Conservation (phyloP, 768 basidiomycete species). For the Tricholomella constricta region DNA sequence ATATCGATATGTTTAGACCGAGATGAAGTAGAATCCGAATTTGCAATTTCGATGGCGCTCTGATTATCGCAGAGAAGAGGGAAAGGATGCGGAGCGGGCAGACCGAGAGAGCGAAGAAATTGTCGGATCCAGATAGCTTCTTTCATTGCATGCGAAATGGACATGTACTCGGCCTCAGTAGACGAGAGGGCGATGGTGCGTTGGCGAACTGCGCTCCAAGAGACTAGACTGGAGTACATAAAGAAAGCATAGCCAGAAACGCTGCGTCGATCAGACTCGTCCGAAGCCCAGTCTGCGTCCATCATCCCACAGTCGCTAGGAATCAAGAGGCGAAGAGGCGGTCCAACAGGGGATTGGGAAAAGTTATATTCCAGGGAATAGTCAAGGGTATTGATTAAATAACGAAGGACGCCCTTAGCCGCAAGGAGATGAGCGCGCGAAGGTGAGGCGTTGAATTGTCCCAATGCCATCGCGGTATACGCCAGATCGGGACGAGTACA, state of each 20-base stretch:
- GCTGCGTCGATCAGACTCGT: neutral
- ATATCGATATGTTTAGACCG: too few relatives aligned
- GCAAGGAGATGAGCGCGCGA: conserved; percentile 28
- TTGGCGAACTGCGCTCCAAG: neutral
- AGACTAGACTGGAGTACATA: neutral
- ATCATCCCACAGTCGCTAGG: neutral
- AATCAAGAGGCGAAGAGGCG: neutral
- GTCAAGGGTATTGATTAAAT: conserved; percentile 20
- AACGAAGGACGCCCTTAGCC: conserved; percentile 31
- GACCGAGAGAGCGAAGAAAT: too few relatives aligned
- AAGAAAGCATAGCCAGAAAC: neutral
- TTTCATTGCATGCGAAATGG: neutral
- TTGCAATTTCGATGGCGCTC: too few relatives aligned
- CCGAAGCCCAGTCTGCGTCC: conserved; percentile 1
- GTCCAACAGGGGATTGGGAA: neutral
- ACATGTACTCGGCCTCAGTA: neutral
- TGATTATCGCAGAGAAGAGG: too few relatives aligned
- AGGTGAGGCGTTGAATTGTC: conserved; percentile 31
- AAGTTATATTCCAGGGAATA: neutral
- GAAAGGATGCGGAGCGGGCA: too few relatives aligned
- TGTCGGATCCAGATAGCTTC: neutral
- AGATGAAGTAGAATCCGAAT: too few relatives aligned
- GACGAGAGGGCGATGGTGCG: neutral
- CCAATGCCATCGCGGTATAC: conserved; percentile 31
- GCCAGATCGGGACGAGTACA: conserved; percentile 38